Conservation (phyloP, 2,329 filamentous ascomycete genomes). For the Colletotrichum chrysophilum region DNA sequence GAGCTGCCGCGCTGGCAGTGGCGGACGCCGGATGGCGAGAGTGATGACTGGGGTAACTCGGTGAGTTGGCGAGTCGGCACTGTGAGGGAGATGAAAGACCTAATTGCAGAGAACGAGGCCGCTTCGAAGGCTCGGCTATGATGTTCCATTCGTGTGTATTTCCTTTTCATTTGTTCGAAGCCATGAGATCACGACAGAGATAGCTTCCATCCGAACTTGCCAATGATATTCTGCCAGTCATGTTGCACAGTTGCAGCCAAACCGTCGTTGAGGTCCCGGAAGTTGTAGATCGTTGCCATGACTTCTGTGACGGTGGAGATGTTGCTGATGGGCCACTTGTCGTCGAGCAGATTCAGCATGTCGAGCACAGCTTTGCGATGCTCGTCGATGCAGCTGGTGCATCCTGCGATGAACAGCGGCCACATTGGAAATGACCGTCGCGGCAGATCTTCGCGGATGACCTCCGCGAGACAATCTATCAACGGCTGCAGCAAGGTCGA, state of each 20-base stretch:
- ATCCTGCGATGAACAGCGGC: background rate
- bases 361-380: background rate
- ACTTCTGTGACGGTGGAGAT: background rate
- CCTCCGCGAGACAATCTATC: background rate
- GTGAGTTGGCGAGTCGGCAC: conserved; percentile 42
- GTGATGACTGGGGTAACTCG: conserved; percentile 26
- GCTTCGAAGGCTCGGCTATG: background rate
- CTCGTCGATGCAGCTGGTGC: background rate
- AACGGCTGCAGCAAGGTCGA: background rate
- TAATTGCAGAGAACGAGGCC: background rate
- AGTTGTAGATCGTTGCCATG: background rate
- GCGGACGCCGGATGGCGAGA: conserved; percentile 44
- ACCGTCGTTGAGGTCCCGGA: background rate
- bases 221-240: background rate
- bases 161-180: background rate
- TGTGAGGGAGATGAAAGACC: conserved; percentile 26
- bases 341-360: background rate
- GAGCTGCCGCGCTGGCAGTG: background rate
- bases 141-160: background rate
- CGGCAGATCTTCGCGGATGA: background rate
- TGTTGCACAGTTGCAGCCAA: background rate
- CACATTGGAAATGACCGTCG: background rate
- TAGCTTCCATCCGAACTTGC: background rate
- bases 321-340: background rate
- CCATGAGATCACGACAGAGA: background rate